Conservation (phyloP, 768 basidiomycete species). For the Pleurotus tuber-regium region DNA sequence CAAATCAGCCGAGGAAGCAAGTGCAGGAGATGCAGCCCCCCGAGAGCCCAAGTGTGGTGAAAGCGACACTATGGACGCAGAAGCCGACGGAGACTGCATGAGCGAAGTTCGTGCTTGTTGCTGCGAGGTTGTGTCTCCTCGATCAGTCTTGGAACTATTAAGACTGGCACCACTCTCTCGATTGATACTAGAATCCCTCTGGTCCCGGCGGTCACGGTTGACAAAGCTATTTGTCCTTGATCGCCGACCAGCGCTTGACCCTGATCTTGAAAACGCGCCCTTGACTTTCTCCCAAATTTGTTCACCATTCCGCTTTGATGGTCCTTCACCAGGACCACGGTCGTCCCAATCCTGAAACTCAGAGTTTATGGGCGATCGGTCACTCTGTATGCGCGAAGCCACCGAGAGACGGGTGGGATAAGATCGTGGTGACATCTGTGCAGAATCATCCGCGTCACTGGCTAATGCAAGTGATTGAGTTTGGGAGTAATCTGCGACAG, state of each 20-base stretch:
- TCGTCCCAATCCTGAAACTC: constrained; percentile 56
- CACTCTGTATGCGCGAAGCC: constrained; percentile 56
- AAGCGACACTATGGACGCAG: constrained; percentile 68
- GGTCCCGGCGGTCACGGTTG: constrained; percentile 62
- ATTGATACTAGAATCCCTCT: constrained; percentile 71
- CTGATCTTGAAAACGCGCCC: constrained; percentile 60
- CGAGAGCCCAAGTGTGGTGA: constrained; percentile 52
- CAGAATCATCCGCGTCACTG: constrained; percentile 46
- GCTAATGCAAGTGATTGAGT: constrained; percentile 34
- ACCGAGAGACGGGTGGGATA: constrained; percentile 64
- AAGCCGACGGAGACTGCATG: constrained; percentile 64
- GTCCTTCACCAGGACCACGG: constrained; percentile 33
- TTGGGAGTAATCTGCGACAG: constrained; percentile 43
- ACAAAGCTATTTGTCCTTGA: constrained; percentile 78
- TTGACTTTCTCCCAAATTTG: constrained; percentile 73
- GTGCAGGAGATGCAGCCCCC: constrained; percentile 73
- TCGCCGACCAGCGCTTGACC: constrained; percentile 67
- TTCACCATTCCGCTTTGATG: constrained; percentile 60
- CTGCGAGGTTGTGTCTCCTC: constrained; percentile 38
- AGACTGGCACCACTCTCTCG: constrained; percentile 76
- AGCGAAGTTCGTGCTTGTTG: constrained; percentile 30
- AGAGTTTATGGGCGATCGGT: constrained; percentile 52
- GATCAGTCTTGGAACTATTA: constrained; percentile 59
- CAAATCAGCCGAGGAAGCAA: constrained; percentile 68
- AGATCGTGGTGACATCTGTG: constrained; percentile 42